Evolutionary conservation across 257 asterid species (phyloP), one percentile per base, ranked within the genome.

Genomic region (Salvia splendens): DNA sequence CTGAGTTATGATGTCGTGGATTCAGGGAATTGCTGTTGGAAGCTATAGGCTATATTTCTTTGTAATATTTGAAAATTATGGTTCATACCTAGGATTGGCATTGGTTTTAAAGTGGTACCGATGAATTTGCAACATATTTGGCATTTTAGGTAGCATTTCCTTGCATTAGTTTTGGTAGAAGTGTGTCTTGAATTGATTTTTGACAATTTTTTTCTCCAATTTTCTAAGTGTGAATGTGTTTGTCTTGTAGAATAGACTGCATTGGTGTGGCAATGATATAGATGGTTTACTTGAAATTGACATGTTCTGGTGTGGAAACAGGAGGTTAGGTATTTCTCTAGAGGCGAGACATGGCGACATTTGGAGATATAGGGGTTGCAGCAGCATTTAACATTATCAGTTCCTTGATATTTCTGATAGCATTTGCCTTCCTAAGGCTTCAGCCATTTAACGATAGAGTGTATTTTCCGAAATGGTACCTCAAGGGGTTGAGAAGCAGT

Each of bases 381-480:
- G 98, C 97, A 14, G 86, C 83, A 41, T 73, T 93, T 45, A 93
- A 93, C 78, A 83, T 88, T 53, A 79, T 88, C 72, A 79, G 86
- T 71, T 94, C 97, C n/a, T 68, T 91, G 78, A 56, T 84, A 16
- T 93, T 93, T 80, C 89, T 93, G 30, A 53, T 90, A 68, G 97
- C 95, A 70, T 93, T 93, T 69, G 98, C 96, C 42, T 45, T 93
- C 69, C 88, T 93, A 65, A 82, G 98, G 76, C 84, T 93, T 61
- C 98, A 89, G 81, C 98, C 98, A 2, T 64, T 90, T 33, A 93
- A 93, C 58, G 98, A 93, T 70, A 80, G 98, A 78, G 96, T 93
- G 14, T 93, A 87, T 78, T 93, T 89, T 81, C 98, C 98, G 16
- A 93, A 93, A 83, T 93, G 97, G 97, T 93, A 93, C 76, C 91